Base-by-base conservation (phyloP, 192 early-diverging fungal genomes). In the Backusella liffmaniae region DNA sequence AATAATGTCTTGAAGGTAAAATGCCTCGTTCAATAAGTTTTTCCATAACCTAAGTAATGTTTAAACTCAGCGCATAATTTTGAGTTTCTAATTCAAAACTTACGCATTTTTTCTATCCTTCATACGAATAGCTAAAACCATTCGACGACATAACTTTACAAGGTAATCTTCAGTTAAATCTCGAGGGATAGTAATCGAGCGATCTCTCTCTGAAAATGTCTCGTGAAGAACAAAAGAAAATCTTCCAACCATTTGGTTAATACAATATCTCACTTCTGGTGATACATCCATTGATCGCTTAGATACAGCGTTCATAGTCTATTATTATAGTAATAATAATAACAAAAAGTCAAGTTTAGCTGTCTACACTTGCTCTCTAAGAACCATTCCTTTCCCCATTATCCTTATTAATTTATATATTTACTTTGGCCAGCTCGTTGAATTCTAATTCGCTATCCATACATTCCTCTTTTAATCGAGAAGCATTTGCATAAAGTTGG, bases 361-460 rank as follows among this genome's bases (percentile, higher is more conserved):
- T 66, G 32, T 34, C 8, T 44, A n/a, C 44, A 2, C 13, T 15
- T n/a, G 34, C 44, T 66, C 66, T 34, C n/a, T 42, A 44, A 30
- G 46, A 49, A 13, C 1, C 29, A 10, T 49, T 34, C 12, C 5
- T 29, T 16, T 16, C 46, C 21, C n/a, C 30, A 21, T 42, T 73
- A 32, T 15, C 35, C 5, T 42, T 44, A 44, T 32, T 29, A 26
- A 39, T 18, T 16, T 42, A 36, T 0, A 46, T 56, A 70, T 30
- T 74, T 82, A 77, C 76, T 66, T 78, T 82, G 10, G 77, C 77
- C 26, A 82, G 21, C 12, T 82, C 77, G 13, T 72, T 68, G 6
- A 96, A 88, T 76, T 97, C 96, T 18, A 94, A 86, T 51, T 92
- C 93, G 32, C 94, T 90, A 83, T 97, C 93, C 65, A 95, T 91